Percentiles rank a stretch among this genome's conserved stretches.
Evolutionary conservation across 2,329 filamentous ascomycete species (phyloP).

Genomic region (Ascochyta lentis): DNA sequence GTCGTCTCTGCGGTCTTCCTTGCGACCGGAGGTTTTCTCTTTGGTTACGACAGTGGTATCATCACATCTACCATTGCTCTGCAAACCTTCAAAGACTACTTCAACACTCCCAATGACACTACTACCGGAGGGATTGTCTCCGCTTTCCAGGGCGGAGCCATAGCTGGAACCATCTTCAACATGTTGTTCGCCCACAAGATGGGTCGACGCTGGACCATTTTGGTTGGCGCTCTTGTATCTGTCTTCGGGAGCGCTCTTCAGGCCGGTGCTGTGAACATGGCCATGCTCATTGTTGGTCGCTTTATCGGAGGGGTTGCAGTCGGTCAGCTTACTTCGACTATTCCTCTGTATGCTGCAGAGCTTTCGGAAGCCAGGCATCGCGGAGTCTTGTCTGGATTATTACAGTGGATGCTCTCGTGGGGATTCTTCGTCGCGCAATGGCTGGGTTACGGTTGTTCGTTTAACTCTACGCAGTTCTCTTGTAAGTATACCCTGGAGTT

Average conservation of each 20-base stretch:
- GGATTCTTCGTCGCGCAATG: constrained; percentile 50
- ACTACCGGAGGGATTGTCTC: constrained; percentile 46
- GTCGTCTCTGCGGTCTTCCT: constrained; percentile 29
- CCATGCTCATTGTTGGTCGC: constrained; percentile 59
- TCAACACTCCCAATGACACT: constrained; percentile 33
- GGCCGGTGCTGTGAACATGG: constrained; percentile 45
- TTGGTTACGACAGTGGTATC: constrained; percentile 45
- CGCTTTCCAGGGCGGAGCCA: constrained; percentile 47
- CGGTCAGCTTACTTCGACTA: constrained; percentile 42
- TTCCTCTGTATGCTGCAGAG: constrained; percentile 35
- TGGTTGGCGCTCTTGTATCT: constrained; percentile 45
- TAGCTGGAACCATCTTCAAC: constrained; percentile 25
- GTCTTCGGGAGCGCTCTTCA: constrained; percentile 47
- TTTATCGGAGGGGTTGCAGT: constrained; percentile 59
- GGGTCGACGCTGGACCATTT: constrained; percentile 37
- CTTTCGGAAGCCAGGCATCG: constrained; percentile 43
- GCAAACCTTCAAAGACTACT: constrained; percentile 37
- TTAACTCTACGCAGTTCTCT: constrained; percentile 28
- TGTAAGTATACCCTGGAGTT: constrained; percentile 19
- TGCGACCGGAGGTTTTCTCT: constrained; percentile 34
- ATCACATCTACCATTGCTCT: constrained; percentile 43
- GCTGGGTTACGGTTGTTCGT: constrained; percentile 49
- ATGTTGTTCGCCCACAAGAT: constrained; percentile 24
- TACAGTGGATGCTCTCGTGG: constrained; percentile 54
- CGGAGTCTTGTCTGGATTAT: constrained; percentile 66